Conservation (phyloP, 441 rosid species). For the Syzygium syzygioides region DNA sequence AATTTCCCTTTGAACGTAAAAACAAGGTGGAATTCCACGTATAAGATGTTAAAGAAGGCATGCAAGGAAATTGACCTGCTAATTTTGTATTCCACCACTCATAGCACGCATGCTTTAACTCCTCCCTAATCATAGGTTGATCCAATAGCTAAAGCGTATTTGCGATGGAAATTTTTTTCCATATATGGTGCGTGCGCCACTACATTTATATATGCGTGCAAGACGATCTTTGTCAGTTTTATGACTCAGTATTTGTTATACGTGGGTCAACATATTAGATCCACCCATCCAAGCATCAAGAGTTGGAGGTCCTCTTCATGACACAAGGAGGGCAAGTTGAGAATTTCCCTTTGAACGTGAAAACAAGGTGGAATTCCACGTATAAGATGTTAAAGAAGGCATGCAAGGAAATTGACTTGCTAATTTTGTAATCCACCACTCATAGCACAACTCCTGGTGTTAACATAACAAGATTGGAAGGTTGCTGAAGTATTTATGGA, state of each 20-base stretch:
- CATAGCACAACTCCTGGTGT: too few species aligned
- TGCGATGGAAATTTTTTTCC: background rate
- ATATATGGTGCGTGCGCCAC: background rate
- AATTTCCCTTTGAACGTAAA: too few species aligned
- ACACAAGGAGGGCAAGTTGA: background rate
- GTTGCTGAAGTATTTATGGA: background rate
- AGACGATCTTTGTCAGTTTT: background rate
- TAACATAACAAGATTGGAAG: background rate
- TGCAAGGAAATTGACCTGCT: background rate
- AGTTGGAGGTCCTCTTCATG: background rate
- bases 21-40: background rate
- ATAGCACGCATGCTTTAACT: background rate
- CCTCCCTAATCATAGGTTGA: background rate
- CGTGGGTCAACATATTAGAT: background rate
- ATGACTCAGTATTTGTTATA: background rate
- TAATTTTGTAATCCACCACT: background rate
- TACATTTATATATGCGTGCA: rapidly evolving
- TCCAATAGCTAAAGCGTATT: background rate
- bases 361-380: background rate
- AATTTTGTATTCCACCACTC: background rate
- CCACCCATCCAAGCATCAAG: background rate
- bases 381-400: background rate
- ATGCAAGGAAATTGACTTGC: background rate
- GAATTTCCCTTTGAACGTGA: too few species aligned
- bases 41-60: background rate